Base-by-base conservation (phyloP, 192 early-diverging fungal genomes). In the Martensiomyces pterosporus region DNA sequence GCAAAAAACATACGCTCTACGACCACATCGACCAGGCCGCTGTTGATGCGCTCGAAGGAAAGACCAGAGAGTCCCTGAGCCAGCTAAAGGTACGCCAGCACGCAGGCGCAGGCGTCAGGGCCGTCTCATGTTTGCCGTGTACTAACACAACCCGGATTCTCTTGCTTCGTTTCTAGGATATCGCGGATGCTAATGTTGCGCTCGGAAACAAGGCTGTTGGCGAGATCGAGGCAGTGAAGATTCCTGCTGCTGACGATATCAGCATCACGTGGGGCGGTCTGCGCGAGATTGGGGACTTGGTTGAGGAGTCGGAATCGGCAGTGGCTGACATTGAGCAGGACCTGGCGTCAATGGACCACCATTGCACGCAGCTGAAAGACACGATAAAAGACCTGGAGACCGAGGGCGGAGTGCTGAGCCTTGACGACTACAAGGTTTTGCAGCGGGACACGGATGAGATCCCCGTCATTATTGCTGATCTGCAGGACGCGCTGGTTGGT, bases 11-110 rank as follows among this genome's bases (percentile, higher is more conserved):
- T 27, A 74, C 70, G 15, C 27, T 74, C 51, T 59, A 74, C 43
- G 70, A 74, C 42, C 70, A 74, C 25, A 74, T 74, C n/a, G 70
- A 74, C 64, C 70, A 74, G 39, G 63, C 60, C 2, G 64, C 70
- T 1, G 64, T 74, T 12, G 55, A 54, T 29, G 25, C 43, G 14
- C 41, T 74, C 19, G 47, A 61, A 3, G 23, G 21, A 12, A 48
- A 57, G 21, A 52, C 48, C 0, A 29, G 24, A 0, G 53, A 66
- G 47, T 61, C 55, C 18, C 22, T 74, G 32, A 37, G 39, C 18
- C 39, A 59, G 51, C 43, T 74, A 4, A 24, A 5, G 29, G 29
- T 32, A 12, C 29, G 29, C 12, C 12, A n/a, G n/a, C n/a, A n/a
- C n/a, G n/a, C n/a, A n/a, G n/a, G n/a, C n/a, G n/a, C n/a, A n/a